Conservation (phyloP, 2,329 filamentous ascomycete species). For the Fusarium clavum region DNA sequence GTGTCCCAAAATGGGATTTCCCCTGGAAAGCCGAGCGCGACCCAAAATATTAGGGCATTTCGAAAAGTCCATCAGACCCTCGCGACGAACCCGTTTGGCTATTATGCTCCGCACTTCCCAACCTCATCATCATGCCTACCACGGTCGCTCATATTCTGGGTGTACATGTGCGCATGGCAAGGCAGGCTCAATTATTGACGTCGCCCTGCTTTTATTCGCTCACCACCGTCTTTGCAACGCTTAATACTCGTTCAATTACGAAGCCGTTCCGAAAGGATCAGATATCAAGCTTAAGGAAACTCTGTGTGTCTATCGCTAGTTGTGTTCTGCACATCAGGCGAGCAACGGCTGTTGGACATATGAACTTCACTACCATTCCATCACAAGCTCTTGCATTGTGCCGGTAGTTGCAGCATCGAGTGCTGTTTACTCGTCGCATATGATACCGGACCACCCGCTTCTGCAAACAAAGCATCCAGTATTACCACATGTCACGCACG, state of each 20-base stretch:
- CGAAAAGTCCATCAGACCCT: slow-evolving; percentile 30
- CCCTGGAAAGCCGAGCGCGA: slow-evolving; percentile 16
- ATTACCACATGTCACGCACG: slow-evolving; percentile 21
- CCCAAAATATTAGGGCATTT: slow-evolving; percentile 29
- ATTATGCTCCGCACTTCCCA: slow-evolving; percentile 13
- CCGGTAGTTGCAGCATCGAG: neutral
- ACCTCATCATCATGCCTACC: slow-evolving; percentile 12
- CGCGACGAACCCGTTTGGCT: neutral
- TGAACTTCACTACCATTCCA: neutral
- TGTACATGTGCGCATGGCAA: slow-evolving; percentile 2
- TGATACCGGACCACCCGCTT: neutral
- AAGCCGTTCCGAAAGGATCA: slow-evolving; percentile 8
- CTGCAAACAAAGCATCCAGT: neutral
- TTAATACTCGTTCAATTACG: neutral
- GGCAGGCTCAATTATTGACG: neutral
- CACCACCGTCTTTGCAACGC: neutral
- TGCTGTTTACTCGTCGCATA: neutral
- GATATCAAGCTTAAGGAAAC: neutral
- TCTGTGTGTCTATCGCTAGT: neutral
- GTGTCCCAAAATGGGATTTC: slow-evolving; percentile 50
- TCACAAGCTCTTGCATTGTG: neutral
- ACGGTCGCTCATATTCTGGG: neutral
- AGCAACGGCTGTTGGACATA: neutral
- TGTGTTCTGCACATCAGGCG: neutral
- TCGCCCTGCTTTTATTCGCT: slow-evolving; percentile 1